phyloP scores from a whole-genome alignment of 2,329 filamentous ascomycete species.

The Spiromastix sp. region DNA sequence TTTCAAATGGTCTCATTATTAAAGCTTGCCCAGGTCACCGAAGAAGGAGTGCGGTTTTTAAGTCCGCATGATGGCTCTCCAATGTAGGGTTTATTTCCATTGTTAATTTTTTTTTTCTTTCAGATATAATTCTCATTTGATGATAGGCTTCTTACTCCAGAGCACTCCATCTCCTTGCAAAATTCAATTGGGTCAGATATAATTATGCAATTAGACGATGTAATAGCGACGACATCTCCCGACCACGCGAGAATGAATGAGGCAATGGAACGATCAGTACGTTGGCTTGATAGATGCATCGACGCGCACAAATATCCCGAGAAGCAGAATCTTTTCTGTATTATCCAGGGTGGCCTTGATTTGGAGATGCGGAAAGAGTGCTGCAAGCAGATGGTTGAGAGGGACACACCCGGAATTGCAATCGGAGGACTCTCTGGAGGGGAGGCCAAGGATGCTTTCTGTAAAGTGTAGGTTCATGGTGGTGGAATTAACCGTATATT shows the following conservation, averaged over 20 bases:
- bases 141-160: slow-evolving; percentile 71
- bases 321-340: slow-evolving; percentile 90
- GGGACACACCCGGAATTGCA: slow-evolving; percentile 90
- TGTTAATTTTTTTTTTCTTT: neutral
- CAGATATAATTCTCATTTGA: neutral
- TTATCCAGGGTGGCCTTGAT: slow-evolving; percentile 92
- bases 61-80: slow-evolving; percentile 89
- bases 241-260: slow-evolving; percentile 80
- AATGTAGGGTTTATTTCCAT: slow-evolving; percentile 47
- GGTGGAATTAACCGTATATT: neutral
- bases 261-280: slow-evolving; percentile 86
- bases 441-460: slow-evolving; percentile 88
- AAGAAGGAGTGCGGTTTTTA: slow-evolving; percentile 91
- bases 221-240: slow-evolving; percentile 89
- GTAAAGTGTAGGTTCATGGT: slow-evolving; percentile 51
- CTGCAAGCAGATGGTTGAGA: slow-evolving; percentile 72
- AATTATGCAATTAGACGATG: slow-evolving; percentile 99
- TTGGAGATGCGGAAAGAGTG: slow-evolving; percentile 76
- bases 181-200: slow-evolving; percentile 98
- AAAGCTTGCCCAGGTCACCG: slow-evolving; percentile 85
- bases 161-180: slow-evolving; percentile 91
- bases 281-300: slow-evolving; percentile 95
- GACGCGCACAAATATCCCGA: slow-evolving; percentile 74
- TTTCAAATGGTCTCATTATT: slow-evolving; percentile 99
- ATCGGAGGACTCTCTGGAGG: slow-evolving; percentile 92